Conservation (phyloP, 306 rosid species). For the Albizia julibrissin region DNA sequence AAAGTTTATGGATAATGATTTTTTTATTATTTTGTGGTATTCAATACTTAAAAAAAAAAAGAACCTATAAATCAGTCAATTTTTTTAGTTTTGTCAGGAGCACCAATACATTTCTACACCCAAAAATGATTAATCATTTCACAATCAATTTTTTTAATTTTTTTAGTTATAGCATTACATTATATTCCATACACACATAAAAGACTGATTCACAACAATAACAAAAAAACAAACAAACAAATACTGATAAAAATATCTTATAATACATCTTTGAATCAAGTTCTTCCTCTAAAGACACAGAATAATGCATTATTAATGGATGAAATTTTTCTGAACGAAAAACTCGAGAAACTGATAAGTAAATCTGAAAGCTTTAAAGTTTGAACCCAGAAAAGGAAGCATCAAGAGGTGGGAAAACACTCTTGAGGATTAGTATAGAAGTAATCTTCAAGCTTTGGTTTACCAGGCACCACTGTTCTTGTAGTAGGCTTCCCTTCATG, state of each 20-base stretch:
- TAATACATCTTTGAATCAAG: background rate
- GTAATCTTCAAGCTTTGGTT: conserved; percentile 73
- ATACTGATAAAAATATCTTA: background rate
- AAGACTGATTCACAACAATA: background rate
- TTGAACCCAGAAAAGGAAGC: background rate
- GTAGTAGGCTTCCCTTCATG: conserved; percentile 54
- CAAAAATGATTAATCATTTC: background rate
- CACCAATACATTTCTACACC: background rate
- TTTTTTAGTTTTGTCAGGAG: background rate
- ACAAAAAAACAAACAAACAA: background rate
- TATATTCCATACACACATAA: background rate
- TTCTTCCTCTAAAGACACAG: background rate
- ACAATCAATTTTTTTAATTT: too few species aligned
- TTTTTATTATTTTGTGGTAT: background rate
- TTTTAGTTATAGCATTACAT: background rate
- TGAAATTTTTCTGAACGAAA: background rate
- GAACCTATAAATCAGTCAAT: background rate
- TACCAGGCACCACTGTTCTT: conserved; percentile 49
- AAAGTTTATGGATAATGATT: background rate
- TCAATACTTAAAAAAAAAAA: background rate
- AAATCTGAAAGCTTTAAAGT: background rate
- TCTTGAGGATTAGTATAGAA: conserved; percentile 81
- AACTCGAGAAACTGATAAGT: background rate
- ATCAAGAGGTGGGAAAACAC: conserved; percentile 32
- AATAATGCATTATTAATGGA: background rate